Base-by-base conservation (phyloP, 768 basidiomycete species). In the Royoungia palumana region DNA sequence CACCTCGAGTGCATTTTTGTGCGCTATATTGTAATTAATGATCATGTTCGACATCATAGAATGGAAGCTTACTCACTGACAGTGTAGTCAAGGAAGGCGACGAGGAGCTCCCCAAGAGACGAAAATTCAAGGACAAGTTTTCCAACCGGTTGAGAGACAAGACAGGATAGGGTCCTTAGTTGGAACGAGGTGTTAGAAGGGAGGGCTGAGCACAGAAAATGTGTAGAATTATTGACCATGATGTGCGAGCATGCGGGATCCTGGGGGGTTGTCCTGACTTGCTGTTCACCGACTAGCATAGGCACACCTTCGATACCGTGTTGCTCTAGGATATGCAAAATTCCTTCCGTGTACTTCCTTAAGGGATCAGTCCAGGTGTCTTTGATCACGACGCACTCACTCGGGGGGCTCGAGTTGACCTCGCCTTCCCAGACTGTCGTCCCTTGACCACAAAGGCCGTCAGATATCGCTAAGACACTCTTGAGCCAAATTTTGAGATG, bases 321-420 rank as follows among this genome's bases (percentile, higher is more conserved):
- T 19, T 47, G 20, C 11, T 46, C 27, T 16, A 56, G 46, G 5
- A 27, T 43, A 6, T 25, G n/a, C 8, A 55, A 21, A 8, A 55
- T 55, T 2, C 37, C 41, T 32, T 56, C 44, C 1, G 42, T 48
- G 3, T 40, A 46, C 27, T 35, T 45, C 19, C 47, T n/a, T 2
- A 38, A 30, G 2, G 37, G 34, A 16, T 48, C 38, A 7, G 48
- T 48, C 50, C 50, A 55, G 5, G 34, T 21, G 28, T 51, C 46
- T 25, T 55, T 55, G 17, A 55, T 30, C 5, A 22, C 27, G 0
- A 47, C 42, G n/a, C n/a, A n/a, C n/a, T n/a, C n/a, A n/a, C n/a
- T n/a, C n/a, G n/a, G n/a, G n/a, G n/a, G n/a, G n/a, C n/a, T n/a
- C n/a, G n/a, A n/a, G n/a, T n/a, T n/a, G n/a, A 25, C 8, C 24